Evolutionary conservation across 2,329 filamentous ascomycete species (phyloP).

Genomic region (Phoma sp.): DNA sequence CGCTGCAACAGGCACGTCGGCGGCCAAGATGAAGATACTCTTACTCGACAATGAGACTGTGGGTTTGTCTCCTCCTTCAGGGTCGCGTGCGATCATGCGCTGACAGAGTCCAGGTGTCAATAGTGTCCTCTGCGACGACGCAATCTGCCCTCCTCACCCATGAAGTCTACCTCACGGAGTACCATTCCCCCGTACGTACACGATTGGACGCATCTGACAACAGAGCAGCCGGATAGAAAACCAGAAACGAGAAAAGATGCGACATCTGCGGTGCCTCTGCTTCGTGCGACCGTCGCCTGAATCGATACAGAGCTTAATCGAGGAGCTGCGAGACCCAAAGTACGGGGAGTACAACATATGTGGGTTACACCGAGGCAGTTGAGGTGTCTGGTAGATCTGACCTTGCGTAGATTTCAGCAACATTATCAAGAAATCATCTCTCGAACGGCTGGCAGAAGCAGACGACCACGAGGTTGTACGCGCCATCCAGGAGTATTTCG

Average conservation of each 20-base stretch:
- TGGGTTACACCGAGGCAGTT: conserved; percentile 37
- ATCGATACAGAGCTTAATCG: conserved; percentile 91
- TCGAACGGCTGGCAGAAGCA: conserved; percentile 92
- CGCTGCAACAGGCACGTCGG: conserved; percentile 68
- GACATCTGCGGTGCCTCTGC: conserved; percentile 90
- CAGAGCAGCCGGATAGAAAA: conserved; percentile 78
- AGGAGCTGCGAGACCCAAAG: conserved; percentile 93
- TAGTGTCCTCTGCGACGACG: conserved; percentile 93
- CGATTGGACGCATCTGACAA: conserved; percentile 29
- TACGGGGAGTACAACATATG: conserved; percentile 97
- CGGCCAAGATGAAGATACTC: conserved; percentile 97
- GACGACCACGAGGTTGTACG: conserved; percentile 98
- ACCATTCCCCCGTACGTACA: conserved; percentile 23
- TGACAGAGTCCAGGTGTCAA: conserved; percentile 68
- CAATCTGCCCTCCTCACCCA: conserved; percentile 94
- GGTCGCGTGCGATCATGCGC: neutral
- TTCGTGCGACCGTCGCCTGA: conserved; percentile 92
- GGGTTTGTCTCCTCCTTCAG: conserved; percentile 56
- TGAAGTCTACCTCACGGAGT: conserved; percentile 96
- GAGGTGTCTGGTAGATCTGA: conserved; percentile 21
- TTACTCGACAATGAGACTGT: conserved; percentile 91
- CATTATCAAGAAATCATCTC: conserved; percentile 92
- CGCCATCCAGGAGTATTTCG: conserved; percentile 92
- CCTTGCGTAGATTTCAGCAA: conserved; percentile 81
- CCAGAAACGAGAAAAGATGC: conserved; percentile 91